A percentile compares a stretch with the other conserved stretches of the same genome.
Conservation (phyloP, 2,329 filamentous ascomycete species). For the Aspergillus spinulosporus region DNA sequence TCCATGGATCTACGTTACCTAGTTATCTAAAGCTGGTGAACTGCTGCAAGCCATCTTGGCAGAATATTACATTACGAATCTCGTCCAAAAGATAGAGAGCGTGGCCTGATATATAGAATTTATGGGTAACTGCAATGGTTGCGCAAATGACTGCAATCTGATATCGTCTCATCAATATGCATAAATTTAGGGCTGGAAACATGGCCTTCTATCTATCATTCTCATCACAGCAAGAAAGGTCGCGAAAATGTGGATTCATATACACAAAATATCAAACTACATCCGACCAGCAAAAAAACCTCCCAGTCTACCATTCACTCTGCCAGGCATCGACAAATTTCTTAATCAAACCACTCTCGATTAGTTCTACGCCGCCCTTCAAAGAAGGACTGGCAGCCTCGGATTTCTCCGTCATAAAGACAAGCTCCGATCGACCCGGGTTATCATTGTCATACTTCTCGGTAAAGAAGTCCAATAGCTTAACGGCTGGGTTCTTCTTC, state of each 20-base stretch:
- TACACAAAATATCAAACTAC: neutral
- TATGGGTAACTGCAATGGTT: too few species aligned
- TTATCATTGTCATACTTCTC: constrained; percentile 47
- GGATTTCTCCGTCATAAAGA: constrained; percentile 7
- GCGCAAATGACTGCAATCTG: too few species aligned
- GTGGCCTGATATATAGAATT: too few species aligned
- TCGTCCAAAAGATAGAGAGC: too few species aligned
- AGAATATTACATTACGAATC: too few species aligned
- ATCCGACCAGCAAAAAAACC: neutral
- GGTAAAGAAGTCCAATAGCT: constrained; percentile 55
- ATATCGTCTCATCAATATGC: too few species aligned
- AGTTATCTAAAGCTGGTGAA: too few species aligned
- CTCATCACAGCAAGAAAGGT: too few species aligned
- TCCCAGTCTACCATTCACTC: constrained; percentile 2
- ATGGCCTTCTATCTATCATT: too few species aligned
- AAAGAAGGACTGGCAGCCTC: constrained; percentile 8
- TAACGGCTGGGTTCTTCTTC: constrained; percentile 52
- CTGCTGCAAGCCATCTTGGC: too few species aligned
- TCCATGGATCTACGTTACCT: too few species aligned
- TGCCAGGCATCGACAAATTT: constrained; percentile 13
- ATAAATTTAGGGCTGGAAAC: too few species aligned
- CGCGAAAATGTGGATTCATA: neutral
- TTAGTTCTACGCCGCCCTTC: constrained; percentile 8
- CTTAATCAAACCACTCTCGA: constrained; percentile 13
- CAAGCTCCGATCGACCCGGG: neutral